Evolutionary conservation across 2,329 filamentous ascomycete species (phyloP), one percentile per base, ranked within the genome.

Genomic region (Diatrype stigma): DNA sequence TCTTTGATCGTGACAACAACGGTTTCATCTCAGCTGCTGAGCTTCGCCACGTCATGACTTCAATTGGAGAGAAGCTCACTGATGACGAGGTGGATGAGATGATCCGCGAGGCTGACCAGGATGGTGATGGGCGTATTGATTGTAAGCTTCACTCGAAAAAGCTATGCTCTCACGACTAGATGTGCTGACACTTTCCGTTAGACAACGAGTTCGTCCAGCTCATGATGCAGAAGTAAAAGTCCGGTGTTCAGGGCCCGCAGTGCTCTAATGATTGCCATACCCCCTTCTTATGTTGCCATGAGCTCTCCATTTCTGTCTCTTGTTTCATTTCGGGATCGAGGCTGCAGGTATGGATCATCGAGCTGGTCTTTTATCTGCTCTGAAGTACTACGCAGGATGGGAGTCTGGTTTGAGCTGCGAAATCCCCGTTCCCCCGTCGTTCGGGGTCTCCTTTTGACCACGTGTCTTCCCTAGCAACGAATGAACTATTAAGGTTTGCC

Each of bases 191-290:
- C 32, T 52, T 30, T 16, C 21, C 38, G 17, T 46, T 63, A 93
- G 89, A 93, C 77, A 93, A 93, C 78, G 89, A 94, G 74, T 94
- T 94, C 68, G 89, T 94, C 63, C 89, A 94, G 77, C 85, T 94
- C 69, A 94, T 94, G 89, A 93, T 94, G 89, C 89, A 94, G 81
- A 93, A 93, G 80, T 93, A 89, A 79, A 71, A 56, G 53, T 53
- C 3, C 16, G 40, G n/a, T n/a, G n/a, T 42, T 44, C 22, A 7
- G 40, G 16, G 19, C 23, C 22, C 40, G 22, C 40, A 28, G 14
- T 8, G 40, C 22, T 44, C 40, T 44, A 23, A 44, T 42, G 21
- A 37, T 42, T 46, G 23, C 26, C 34, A 28, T 42, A 46, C 42
- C 51, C 48, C 51, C 40, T 21, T 51, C 48, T 53, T 52, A 51